Evolutionary conservation across 2,329 filamentous ascomycete species (phyloP).

Genomic region (Trichophyton mentagrophytes): DNA sequence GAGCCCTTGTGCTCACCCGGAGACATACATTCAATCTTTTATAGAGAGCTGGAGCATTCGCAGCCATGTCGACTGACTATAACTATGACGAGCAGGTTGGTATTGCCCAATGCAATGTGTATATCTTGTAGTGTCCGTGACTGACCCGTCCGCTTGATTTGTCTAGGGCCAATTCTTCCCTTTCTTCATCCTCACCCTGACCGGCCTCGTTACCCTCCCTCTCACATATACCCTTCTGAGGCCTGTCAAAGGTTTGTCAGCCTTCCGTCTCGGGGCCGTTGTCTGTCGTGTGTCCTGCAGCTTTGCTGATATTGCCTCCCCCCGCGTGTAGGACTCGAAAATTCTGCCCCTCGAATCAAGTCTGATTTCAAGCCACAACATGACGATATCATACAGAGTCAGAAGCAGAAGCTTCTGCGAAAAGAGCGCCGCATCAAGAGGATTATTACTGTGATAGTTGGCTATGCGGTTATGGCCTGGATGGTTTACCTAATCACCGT

Average conservation of each 20-base stretch:
- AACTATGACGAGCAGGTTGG: constrained; percentile 86
- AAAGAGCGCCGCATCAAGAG: constrained; percentile 83
- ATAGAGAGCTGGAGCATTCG: not conserved
- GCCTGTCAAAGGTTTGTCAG: constrained; percentile 50
- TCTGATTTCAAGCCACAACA: constrained; percentile 70
- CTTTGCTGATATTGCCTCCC: constrained; percentile 14
- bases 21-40: not conserved
- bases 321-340: constrained; percentile 50
- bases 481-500: constrained; percentile 86
- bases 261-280: not conserved
- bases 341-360: constrained; percentile 68
- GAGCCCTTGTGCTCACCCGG: constrained; percentile 3
- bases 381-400: constrained; percentile 67
- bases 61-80: constrained; percentile 67
- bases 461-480: constrained; percentile 72
- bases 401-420: constrained; percentile 77
- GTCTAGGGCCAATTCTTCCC: constrained; percentile 86
- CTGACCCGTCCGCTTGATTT: not conserved
- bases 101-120: not conserved
- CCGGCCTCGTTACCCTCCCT: constrained; percentile 74
- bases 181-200: constrained; percentile 90
- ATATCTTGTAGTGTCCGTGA: not conserved
- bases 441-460: constrained; percentile 58
- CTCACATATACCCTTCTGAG: constrained; percentile 80
- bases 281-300: not conserved